Evolutionary conservation across 2,329 filamentous ascomycete genomes (phyloP).

Genomic region (Alternaria sp.): DNA sequence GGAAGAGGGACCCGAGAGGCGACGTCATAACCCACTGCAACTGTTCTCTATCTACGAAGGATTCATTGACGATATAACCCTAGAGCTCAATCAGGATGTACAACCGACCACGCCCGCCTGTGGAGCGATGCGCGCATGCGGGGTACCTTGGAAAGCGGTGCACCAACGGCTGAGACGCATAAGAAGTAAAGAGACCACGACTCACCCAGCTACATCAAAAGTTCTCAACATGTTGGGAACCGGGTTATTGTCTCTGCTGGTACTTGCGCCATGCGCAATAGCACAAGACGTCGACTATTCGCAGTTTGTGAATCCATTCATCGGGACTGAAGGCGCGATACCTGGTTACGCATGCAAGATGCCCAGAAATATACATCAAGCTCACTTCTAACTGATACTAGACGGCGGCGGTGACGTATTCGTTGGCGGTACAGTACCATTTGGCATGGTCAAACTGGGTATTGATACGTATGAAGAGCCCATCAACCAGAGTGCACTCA

Average conservation of each 20-base stretch:
- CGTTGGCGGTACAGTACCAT: conserved; percentile 47
- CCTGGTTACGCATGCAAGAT: conserved; percentile 47
- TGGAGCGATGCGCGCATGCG: conserved; percentile 19
- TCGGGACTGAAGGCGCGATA: conserved; percentile 56
- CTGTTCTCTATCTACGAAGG: not conserved
- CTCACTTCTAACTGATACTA: conserved; percentile 12
- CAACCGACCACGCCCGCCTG: not conserved
- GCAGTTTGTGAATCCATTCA: conserved; percentile 54
- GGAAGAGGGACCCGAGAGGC: conserved; percentile 17
- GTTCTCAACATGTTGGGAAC: not conserved
- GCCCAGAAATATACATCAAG: not conserved
- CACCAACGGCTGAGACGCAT: not conserved
- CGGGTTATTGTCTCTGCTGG: not conserved
- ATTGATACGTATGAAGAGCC: conserved; percentile 49
- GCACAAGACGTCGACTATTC: conserved; percentile 39
- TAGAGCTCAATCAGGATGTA: conserved; percentile 15
- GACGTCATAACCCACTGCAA: conserved; percentile 21
- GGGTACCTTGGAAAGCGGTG: conserved; percentile 13
- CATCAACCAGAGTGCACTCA: conserved; percentile 45
- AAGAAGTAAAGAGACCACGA: not conserved
- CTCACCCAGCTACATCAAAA: not conserved
- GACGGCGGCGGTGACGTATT: conserved; percentile 52
- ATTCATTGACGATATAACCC: conserved; percentile 28
- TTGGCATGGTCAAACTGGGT: conserved; percentile 51
- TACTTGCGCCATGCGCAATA: not conserved